Base-by-base conservation (phyloP, 2,329 filamentous ascomycete genomes). In the Aspergillus aculeatinus region DNA sequence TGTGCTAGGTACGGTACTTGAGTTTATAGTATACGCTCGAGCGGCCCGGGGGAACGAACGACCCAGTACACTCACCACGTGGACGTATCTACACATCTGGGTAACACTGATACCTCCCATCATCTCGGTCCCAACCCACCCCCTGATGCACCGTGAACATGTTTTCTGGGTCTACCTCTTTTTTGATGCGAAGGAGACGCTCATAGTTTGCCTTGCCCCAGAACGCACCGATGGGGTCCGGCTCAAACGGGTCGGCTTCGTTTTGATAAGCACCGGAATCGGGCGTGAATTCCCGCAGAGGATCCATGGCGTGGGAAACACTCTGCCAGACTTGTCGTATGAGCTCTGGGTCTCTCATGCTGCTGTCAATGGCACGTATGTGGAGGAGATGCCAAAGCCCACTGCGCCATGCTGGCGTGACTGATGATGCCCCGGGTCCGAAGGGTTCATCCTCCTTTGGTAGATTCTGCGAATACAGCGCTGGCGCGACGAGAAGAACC, bases 401-500 rank as follows among this genome's bases (percentile, higher is more conserved):
- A 11, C 64, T 54, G 48, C 65, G 59, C 65, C 65, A 67, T 27
- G 61, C 59, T 19, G 65, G 65, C 19, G 64, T 63, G 21, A 66
- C 57, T 1, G 65, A 66, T 14, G 65, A 48, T 7, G 63, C 64
- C 2, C 64, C 64, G 10, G 63, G 64, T 3, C 64, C 60, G 31
- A 58, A 61, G 16, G 55, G 39, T 25, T 57, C 53, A 39, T 64
- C 63, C 3, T 47, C 56, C 21, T 35, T 19, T 0, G 60, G 58
- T 33, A 64, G 60, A 4, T 16, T 59, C 19, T 48, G 55, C 4
- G 63, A 63, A 35, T 60, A 64, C 1, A 59, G 21, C 6, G 29
- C 35, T 1, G 63, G 63, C 7, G 62, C 31, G 2, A 51, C 54
- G 12, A 58, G 51, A 25, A 48, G 51, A 19, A 64, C 59, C 19